phyloP scores from a whole-genome alignment of 106 monocot species.

The Dioscorea zingiberensis region DNA sequence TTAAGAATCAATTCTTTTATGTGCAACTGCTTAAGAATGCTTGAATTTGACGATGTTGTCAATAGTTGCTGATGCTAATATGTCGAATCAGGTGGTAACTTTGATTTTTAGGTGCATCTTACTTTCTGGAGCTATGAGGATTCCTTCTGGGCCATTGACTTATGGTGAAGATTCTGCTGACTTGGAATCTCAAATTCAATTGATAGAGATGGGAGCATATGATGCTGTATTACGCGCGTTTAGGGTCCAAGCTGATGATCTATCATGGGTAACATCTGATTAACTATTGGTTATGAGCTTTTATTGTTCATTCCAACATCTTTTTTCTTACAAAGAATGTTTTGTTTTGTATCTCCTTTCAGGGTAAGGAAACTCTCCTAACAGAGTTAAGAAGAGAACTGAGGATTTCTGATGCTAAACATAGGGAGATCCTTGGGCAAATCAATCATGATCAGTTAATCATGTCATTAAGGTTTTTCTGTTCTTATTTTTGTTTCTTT shows the following conservation, averaged over 20 bases:
- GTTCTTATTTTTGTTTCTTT: not conserved
- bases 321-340: not conserved
- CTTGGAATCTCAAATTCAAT: constrained; percentile 41
- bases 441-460: constrained; percentile 43
- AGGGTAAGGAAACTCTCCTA: constrained; percentile 54
- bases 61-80: constrained; percentile 3
- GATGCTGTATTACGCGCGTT: constrained; percentile 55
- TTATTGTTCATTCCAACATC: not conserved
- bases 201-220: constrained; percentile 51
- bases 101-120: not conserved
- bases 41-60: not conserved
- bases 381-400: constrained; percentile 60
- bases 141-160: not conserved
- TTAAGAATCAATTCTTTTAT: too few relatives aligned
- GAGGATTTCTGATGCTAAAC: constrained; percentile 56
- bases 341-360: constrained; percentile 2
- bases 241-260: constrained; percentile 48
- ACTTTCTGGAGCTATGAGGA: constrained; percentile 4
- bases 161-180: constrained; percentile 2
- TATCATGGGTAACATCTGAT: constrained; percentile 53
- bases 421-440: constrained; percentile 48
- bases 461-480: constrained; percentile 46
- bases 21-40: not conserved
- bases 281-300: not conserved
- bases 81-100: constrained; percentile 2